Evolutionary conservation across 805 yeast species (phyloP).

Genomic region (Schizosaccharomyces lindneri): DNA sequence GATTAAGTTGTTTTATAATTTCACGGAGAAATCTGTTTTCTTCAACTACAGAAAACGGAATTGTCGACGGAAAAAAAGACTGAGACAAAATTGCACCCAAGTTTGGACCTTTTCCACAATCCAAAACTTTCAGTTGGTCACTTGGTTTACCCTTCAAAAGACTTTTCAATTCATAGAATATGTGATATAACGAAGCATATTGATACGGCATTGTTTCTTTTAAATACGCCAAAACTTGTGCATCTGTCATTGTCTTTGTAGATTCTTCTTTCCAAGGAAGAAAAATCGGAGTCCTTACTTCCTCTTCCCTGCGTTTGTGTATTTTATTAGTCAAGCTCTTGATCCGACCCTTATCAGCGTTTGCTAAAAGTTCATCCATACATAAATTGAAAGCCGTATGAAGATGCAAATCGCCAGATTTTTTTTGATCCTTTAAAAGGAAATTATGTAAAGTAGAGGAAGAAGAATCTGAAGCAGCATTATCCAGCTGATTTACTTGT

Average conservation of each 20-base stretch:
- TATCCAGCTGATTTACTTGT: too few relatives aligned
- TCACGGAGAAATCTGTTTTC: background rate
- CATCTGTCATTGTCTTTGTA: background rate
- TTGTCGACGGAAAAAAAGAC: background rate
- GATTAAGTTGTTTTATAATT: background rate
- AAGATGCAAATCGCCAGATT: background rate
- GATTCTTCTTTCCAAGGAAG: background rate
- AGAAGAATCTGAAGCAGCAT: too few relatives aligned
- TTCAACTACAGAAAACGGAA: background rate
- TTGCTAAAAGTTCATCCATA: background rate
- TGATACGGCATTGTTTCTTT: background rate
- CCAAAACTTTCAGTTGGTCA: background rate
- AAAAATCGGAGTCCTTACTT: background rate
- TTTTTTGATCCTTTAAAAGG: background rate
- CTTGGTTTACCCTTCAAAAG: background rate
- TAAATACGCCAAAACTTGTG: background rate
- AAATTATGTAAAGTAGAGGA: background rate
- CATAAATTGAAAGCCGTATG: background rate
- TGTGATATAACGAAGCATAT: background rate
- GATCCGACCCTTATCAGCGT: background rate
- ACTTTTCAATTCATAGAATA: background rate
- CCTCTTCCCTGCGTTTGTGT: background rate
- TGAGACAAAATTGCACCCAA: background rate
- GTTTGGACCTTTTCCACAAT: background rate
- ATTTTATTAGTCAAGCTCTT: background rate